Conservation (phyloP, 371 early-diverging fungal genomes). For the Mucor racemosus region DNA sequence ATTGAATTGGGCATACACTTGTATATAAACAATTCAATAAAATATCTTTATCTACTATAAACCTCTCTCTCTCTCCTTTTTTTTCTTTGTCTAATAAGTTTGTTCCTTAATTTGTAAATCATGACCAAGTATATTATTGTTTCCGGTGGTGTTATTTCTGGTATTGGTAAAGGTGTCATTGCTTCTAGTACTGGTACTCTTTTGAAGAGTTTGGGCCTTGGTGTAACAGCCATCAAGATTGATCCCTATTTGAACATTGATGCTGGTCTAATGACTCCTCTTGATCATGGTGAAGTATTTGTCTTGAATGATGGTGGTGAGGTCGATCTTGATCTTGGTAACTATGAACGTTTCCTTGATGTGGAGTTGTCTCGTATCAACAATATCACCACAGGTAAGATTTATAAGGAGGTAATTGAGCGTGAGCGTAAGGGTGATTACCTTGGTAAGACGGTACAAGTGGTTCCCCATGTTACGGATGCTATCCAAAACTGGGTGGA, state of each 20-base stretch:
- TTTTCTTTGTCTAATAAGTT: not conserved
- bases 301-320: constrained; percentile 99
- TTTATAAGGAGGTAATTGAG: constrained; percentile 96
- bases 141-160: constrained; percentile 98
- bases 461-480: constrained; percentile 98
- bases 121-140: constrained; percentile 96
- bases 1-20: constrained; percentile 35
- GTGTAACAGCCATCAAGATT: constrained; percentile 99
- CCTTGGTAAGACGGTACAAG: constrained; percentile 98
- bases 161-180: constrained; percentile 99
- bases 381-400: constrained; percentile 99
- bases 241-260: constrained; percentile 99
- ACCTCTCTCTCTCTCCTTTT: not conserved
- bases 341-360: constrained; percentile 99
- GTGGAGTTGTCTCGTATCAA: constrained; percentile 93
- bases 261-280: constrained; percentile 96
- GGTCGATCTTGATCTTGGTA: constrained; percentile 99
- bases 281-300: constrained; percentile 99
- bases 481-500: constrained; percentile 98
- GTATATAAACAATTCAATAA: constrained; percentile 22
- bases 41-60: not conserved
- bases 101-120: not conserved
- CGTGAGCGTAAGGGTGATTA: constrained; percentile 93
- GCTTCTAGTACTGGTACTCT: constrained; percentile 97
- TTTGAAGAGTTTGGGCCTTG: constrained; percentile 92